These are phyloP conservation scores for Macroventuria anomochaeta DNA, from an alignment of 2,329 filamentous ascomycete species.

Conservation along the genomic window DNA sequence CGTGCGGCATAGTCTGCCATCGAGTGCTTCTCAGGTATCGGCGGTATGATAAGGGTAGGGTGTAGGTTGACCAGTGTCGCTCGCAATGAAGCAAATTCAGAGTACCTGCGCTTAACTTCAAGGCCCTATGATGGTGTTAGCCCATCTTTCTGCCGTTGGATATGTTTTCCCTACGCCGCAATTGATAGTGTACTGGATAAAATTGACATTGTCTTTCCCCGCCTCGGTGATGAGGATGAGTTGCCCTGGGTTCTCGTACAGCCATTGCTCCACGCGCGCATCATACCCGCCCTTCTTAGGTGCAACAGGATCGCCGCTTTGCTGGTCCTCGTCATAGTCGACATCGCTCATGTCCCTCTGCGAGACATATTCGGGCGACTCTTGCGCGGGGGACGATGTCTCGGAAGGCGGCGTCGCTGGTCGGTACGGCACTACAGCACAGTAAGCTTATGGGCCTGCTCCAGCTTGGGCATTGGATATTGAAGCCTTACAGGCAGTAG, in stretches of 20 bases:
- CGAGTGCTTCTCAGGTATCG: conserved; percentile 97
- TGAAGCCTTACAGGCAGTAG: conserved; percentile 45
- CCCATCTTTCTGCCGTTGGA: background rate
- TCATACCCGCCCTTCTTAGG: conserved; percentile 87
- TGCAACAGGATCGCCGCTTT: conserved; percentile 47
- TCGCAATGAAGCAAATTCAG: conserved; percentile 91
- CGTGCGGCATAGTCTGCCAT: conserved; percentile 99
- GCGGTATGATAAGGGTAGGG: conserved; percentile 92
- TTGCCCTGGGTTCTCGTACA: conserved; percentile 91
- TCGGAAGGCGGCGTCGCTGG: conserved; percentile 71
- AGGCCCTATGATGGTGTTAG: conserved; percentile 70
- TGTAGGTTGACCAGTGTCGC: conserved; percentile 89
- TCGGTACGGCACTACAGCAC: conserved; percentile 53
- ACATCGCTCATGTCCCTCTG: conserved; percentile 65
- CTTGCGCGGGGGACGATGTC: conserved; percentile 72
- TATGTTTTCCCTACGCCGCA: conserved; percentile 72
- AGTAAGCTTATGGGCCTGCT: conserved; percentile 1
- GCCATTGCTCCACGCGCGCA: conserved; percentile 94
- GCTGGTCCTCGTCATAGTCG: conserved; percentile 60
- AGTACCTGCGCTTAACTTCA: conserved; percentile 93
- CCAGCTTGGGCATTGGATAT: background rate
- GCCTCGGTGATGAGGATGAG: conserved; percentile 93
- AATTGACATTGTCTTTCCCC: conserved; percentile 90
- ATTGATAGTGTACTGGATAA: conserved; percentile 95
- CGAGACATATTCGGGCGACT: conserved; percentile 64